Conservation (phyloP, 176 grass and related monocot species). For the Carex littledalei region DNA sequence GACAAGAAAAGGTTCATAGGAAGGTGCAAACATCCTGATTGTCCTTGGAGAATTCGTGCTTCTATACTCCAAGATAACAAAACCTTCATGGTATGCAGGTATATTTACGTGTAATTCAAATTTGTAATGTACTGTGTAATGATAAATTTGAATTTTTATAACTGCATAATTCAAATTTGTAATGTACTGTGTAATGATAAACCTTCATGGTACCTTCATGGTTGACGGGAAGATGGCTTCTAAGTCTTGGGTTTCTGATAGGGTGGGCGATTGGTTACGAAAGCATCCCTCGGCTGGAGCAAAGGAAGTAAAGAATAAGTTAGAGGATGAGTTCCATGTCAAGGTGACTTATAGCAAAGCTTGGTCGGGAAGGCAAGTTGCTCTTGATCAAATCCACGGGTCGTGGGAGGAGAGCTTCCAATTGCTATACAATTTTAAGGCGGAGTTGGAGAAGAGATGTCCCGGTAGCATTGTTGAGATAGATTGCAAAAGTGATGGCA, state of each 20-base stretch:
- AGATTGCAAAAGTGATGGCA: slow-evolving; percentile 1
- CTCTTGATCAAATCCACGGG: neutral
- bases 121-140: neutral
- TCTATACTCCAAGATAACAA: neutral
- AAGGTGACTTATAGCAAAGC: slow-evolving; percentile 3
- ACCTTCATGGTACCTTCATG: too few species aligned
- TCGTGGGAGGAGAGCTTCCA: slow-evolving; percentile 6
- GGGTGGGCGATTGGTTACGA: neutral
- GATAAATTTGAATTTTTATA: neutral
- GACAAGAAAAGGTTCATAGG: neutral
- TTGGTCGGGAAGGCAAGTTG: neutral
- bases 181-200: too few species aligned
- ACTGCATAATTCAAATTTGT: too few species aligned
- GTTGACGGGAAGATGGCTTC: neutral
- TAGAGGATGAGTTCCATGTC: neutral
- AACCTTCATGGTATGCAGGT: neutral
- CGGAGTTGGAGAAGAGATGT: neutral
- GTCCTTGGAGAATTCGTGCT: slow-evolving; percentile 5
- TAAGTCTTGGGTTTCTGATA: neutral
- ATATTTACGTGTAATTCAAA: neutral
- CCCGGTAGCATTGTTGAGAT: slow-evolving; percentile 15
- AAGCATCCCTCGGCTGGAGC: neutral
- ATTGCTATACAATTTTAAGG: slow-evolving; percentile 4
- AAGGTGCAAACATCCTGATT: neutral
- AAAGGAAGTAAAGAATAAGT: neutral